Evolutionary conservation across 2,329 filamentous ascomycete species (phyloP), one percentile per base, ranked within the genome.

Genomic region (Pseudogymnoascus sp.): DNA sequence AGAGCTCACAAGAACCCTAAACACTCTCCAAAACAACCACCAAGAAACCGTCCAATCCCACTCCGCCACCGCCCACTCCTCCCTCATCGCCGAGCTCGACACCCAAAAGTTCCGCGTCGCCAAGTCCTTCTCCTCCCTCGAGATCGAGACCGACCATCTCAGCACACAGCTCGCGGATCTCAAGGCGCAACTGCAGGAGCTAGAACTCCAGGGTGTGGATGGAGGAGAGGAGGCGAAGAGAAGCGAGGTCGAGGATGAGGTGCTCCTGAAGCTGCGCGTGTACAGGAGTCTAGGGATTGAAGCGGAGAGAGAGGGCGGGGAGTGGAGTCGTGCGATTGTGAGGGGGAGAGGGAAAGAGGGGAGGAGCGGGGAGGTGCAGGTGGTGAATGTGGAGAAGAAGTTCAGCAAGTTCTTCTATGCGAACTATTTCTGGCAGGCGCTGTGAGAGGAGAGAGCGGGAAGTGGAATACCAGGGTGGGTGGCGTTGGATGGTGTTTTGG

Each of bases 91-190:
- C 18, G 83, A 88, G 39, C 86, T 97, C 64, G 93, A 97, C 75
- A 96, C 91, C 1, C 86, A 92, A 67, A 97, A 97, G 72, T 97
- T 97, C 76, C 87, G 91, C 67, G 87, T 91, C 62, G 93, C 93
- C n/a, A 97, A 97, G 75, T 85, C 89, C 14, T 91, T 90, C 0
- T 88, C 84, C 1, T 93, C 97, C 72, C 79, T 94, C 6, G 92
- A 97, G 77, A 91, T 93, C 70, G 94, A 99, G 76, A 89, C 89
- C n/a, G 93, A 97, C 78, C 82, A 93, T n/a, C 78, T 97, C 50
- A 86, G 89, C 61, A 83, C 85, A 5, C 90, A 95, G 73, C 77
- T 91, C 5, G 88, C 86, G 12, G 84, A 92, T 69, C 77, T 97
- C 62, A 84, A 85, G 64, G 86, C 86, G 43, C 81, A 88, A 8